Evolutionary conservation across 768 basidiomycete genomes (phyloP).

Genomic region (Kwoniella pini): DNA sequence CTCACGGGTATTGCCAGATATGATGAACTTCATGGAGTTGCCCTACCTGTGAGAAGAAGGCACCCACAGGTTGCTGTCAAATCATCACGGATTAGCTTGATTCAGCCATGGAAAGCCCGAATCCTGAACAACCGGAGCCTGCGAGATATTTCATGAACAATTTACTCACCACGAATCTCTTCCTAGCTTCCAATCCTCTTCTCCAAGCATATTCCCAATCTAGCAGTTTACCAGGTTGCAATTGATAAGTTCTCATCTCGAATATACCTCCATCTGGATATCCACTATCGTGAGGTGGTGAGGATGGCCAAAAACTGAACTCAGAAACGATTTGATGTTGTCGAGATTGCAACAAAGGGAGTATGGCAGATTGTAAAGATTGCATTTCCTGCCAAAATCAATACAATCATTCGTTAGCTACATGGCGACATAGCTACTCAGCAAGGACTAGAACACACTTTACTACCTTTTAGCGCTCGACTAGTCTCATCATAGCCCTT

Average conservation of each 20-base stretch:
- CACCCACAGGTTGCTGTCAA: conserved; percentile 52
- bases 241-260: conserved; percentile 78
- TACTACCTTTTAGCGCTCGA: conserved; percentile 64
- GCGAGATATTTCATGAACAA: too few relatives aligned
- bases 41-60: conserved; percentile 56
- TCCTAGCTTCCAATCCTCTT: conserved; percentile 87
- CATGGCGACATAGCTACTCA: too few relatives aligned
- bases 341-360: conserved; percentile 73
- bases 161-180: conserved; percentile 73
- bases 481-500: conserved; percentile 79
- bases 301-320: conserved; percentile 91
- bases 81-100: too few relatives aligned
- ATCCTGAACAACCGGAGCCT: too few relatives aligned
- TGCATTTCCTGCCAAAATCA: conserved; percentile 27
- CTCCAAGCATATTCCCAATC: conserved; percentile 98
- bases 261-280: conserved; percentile 67
- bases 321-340: conserved; percentile 73
- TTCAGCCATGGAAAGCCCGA: too few relatives aligned
- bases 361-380: conserved; percentile 56
- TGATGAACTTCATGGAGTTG: conserved; percentile 72
- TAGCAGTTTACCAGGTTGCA: conserved; percentile 83
- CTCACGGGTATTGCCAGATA: conserved; percentile 94
- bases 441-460: too few relatives aligned
- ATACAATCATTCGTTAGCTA: too few relatives aligned
- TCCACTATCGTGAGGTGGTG: conserved; percentile 80